Evolutionary conservation across 2,329 filamentous ascomycete genomes (phyloP).

Genomic region (Mycosphaerella sp.): DNA sequence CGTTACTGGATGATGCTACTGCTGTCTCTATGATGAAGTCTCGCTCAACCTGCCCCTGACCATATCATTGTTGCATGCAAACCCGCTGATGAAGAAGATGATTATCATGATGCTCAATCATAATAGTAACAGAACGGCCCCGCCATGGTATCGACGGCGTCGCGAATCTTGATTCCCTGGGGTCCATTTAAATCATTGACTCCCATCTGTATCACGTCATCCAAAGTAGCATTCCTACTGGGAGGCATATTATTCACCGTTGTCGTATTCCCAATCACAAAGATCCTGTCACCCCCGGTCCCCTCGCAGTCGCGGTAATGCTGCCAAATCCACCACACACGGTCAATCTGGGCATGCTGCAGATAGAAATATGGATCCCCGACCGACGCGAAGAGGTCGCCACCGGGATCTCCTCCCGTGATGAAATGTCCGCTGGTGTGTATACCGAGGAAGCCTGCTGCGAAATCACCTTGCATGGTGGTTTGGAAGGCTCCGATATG

Average conservation of each 20-base stretch:
- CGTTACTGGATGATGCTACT: background rate
- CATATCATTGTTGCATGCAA: too few species aligned
- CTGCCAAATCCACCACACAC: constrained; percentile 48
- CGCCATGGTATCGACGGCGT: constrained; percentile 16
- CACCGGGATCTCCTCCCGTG: constrained; percentile 38
- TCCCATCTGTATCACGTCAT: constrained; percentile 19
- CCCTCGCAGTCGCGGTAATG: constrained; percentile 37
- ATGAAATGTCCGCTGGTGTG: constrained; percentile 45
- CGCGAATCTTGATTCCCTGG: constrained; percentile 14
- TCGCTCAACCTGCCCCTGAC: background rate
- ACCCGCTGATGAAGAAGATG: background rate
- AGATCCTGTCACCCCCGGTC: constrained; percentile 13
- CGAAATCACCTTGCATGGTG: constrained; percentile 14
- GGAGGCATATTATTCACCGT: constrained; percentile 16
- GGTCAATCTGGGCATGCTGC: constrained; percentile 43
- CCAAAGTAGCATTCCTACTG: constrained; percentile 16
- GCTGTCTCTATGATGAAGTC: background rate
- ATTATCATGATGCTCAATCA: constrained; percentile 2
- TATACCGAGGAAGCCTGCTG: constrained; percentile 12
- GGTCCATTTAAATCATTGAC: constrained; percentile 8
- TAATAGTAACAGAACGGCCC: constrained; percentile 22
- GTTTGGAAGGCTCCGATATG: constrained; percentile 17
- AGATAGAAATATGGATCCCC: constrained; percentile 46
- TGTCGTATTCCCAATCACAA: constrained; percentile 14
- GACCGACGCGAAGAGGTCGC: constrained; percentile 41